These are phyloP conservation scores for Ganoderma resinaceum DNA, from an alignment of 1,284 basidiomycete species.

Conservation along the genomic window DNA sequence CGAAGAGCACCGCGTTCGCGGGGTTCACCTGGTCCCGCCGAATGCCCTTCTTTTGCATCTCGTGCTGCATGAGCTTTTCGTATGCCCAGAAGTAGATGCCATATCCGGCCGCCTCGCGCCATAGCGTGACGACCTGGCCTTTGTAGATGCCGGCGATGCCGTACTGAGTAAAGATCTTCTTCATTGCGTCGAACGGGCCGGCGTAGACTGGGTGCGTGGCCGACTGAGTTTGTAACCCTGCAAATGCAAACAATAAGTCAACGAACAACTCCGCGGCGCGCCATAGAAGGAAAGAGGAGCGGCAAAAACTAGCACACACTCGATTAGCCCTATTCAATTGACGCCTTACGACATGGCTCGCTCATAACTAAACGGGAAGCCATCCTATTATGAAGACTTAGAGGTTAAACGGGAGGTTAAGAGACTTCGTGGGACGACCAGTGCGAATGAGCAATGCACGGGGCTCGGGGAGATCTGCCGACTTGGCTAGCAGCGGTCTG, in stretches of 20 bases:
- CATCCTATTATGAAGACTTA: constrained; percentile 13
- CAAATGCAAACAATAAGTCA: constrained; percentile 3
- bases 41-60: constrained; percentile 76
- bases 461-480: background rate
- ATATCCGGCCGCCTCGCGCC: constrained; percentile 87
- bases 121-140: constrained; percentile 90
- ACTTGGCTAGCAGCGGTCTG: background rate
- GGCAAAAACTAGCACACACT: background rate
- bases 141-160: constrained; percentile 92
- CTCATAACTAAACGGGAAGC: constrained; percentile 12
- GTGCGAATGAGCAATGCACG: background rate
- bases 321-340: background rate
- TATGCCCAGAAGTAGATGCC: constrained; percentile 94
- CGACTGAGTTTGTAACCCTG: constrained; percentile 90
- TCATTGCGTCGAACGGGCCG: constrained; percentile 89
- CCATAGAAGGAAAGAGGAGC: background rate
- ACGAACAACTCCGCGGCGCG: constrained; percentile 3
- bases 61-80: constrained; percentile 89
- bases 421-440: constrained; percentile 3
- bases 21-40: constrained; percentile 80
- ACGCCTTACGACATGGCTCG: background rate
- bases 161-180: constrained; percentile 76
- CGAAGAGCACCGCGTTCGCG: constrained; percentile 81
- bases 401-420: background rate
- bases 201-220: constrained; percentile 74